phyloP scores from a whole-genome alignment of 257 asterid species.

The Lycium barbarum region DNA sequence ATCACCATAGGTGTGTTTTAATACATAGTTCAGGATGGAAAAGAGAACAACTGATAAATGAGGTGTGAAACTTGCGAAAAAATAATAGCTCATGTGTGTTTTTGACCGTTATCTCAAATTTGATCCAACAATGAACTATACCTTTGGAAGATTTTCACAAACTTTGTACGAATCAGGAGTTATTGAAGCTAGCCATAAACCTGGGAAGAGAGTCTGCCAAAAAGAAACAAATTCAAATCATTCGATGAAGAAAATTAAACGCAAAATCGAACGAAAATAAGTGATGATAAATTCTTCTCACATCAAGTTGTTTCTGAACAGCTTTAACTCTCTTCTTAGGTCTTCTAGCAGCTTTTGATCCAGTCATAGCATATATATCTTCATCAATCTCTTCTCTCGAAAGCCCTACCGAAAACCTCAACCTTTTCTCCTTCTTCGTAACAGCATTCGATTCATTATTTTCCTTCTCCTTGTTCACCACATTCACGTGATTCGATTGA shows the following conservation, averaged over 20 bases:
- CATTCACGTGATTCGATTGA: conserved; percentile 50
- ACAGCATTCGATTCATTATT: conserved; percentile 36
- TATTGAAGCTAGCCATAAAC: conserved; percentile 59
- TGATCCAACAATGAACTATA: conserved; percentile 30
- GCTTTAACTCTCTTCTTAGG: conserved; percentile 62
- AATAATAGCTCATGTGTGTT: too few species aligned
- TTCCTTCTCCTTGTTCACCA: conserved; percentile 34
- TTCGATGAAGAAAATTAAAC: neutral
- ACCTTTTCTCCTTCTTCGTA: conserved; percentile 49
- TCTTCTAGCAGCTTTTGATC: conserved; percentile 66
- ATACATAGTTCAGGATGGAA: too few species aligned
- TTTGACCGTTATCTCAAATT: too few species aligned
- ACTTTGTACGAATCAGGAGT: conserved; percentile 64
- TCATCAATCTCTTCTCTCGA: conserved; percentile 67
- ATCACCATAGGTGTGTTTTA: too few species aligned
- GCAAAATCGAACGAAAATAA: neutral
- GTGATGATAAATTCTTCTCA: conserved; percentile 43
- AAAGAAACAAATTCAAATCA: neutral
- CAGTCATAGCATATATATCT: conserved; percentile 57
- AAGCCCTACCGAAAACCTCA: conserved; percentile 42
- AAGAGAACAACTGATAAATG: too few species aligned
- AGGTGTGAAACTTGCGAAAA: too few species aligned
- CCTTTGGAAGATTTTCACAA: conserved; percentile 62
- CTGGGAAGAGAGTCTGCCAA: conserved; percentile 64
- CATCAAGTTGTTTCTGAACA: conserved; percentile 64